Base-by-base conservation (phyloP, 441 rosid species). In the Populus hybrid region DNA sequence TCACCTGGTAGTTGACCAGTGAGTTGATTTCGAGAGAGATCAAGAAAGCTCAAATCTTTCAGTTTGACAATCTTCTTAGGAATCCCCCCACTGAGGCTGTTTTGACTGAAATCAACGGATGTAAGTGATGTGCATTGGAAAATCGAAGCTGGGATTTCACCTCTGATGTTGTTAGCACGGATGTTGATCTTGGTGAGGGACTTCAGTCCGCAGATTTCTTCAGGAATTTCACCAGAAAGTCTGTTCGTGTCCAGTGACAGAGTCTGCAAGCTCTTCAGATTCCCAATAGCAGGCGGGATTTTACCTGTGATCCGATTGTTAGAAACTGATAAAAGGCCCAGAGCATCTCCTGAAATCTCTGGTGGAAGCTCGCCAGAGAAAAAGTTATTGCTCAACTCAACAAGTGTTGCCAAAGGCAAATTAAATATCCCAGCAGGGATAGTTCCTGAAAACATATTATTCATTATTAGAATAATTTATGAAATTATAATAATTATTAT, bases 351-450 rank as follows among this genome's bases (percentile, higher is more conserved):
- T 6, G 94, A 93, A 85, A 93, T 90, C 71, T 75, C 78, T 1
- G 64, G 20, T 4, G 99, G 98, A 12, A 95, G 89, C 35, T 90
- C 91, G 0, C 98, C 98, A 16, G 98, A 86, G 78, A 95, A 87
- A 72, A 77, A 81, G 63, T 95, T 95, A 63, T 91, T 90, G 23
- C 75, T 76, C 14, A 92, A 74, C 81, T 95, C 99, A 4, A 90
- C 70, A 32, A 92, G 69, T 5, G 66, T 80, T 21, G 84, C 75
- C 21, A 10, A 1, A 0, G 98, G 98, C 67, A 92, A n/a, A 42
- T 71, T 87, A 73, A 95, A 91, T 6, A 95, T 69, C 0, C 99
- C 99, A 4, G 88, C 79, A 11, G 99, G 99, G 66, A 95, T 78
- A n/a, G 87, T 83, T 1, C 95, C 99, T 20, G 80, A 78, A 42